These are phyloP conservation scores for Exophiala dermatitidis DNA, from an alignment of 2,329 filamentous ascomycete genomes.

Conservation along the genomic window DNA sequence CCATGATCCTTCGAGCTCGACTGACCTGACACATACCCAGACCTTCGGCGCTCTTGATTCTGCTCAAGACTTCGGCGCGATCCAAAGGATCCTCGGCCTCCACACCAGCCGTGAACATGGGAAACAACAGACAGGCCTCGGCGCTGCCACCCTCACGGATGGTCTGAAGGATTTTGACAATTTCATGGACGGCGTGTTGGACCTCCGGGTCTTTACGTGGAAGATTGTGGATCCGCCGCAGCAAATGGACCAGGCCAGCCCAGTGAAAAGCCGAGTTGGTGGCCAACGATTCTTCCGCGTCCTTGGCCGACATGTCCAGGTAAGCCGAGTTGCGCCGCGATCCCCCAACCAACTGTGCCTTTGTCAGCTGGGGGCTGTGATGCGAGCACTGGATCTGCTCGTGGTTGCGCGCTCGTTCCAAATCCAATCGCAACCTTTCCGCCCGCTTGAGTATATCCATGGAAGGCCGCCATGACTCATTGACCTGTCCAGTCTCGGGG, in stretches of 20 bases:
- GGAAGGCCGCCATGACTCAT: constrained; percentile 53
- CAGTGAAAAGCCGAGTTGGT: constrained; percentile 74
- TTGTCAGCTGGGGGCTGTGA: constrained; percentile 29
- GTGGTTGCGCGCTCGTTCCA: constrained; percentile 49
- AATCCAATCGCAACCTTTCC: constrained; percentile 52
- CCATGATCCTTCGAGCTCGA: constrained; percentile 58
- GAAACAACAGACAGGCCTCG: constrained; percentile 69
- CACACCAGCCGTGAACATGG: constrained; percentile 76
- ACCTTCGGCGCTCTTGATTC: constrained; percentile 61
- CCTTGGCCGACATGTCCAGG: constrained; percentile 50
- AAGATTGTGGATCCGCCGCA: constrained; percentile 63
- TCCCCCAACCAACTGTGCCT: constrained; percentile 21
- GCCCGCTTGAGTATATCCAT: constrained; percentile 51
- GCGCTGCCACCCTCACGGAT: constrained; percentile 62
- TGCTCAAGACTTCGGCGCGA: constrained; percentile 54
- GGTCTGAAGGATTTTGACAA: constrained; percentile 55
- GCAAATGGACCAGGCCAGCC: constrained; percentile 68
- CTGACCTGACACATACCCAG: constrained; percentile 69
- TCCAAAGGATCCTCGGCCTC: constrained; percentile 55
- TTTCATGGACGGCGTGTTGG: constrained; percentile 54
- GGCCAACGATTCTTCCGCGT: constrained; percentile 58
- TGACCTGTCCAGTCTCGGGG: constrained; percentile 43
- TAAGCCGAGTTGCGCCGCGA: constrained; percentile 29
- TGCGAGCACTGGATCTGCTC: constrained; percentile 36
- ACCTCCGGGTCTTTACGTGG: constrained; percentile 53